These are phyloP conservation scores for Pseudogymnoascus sp. DNA, from an alignment of 2,329 filamentous ascomycete species.

Conservation along the genomic window DNA sequence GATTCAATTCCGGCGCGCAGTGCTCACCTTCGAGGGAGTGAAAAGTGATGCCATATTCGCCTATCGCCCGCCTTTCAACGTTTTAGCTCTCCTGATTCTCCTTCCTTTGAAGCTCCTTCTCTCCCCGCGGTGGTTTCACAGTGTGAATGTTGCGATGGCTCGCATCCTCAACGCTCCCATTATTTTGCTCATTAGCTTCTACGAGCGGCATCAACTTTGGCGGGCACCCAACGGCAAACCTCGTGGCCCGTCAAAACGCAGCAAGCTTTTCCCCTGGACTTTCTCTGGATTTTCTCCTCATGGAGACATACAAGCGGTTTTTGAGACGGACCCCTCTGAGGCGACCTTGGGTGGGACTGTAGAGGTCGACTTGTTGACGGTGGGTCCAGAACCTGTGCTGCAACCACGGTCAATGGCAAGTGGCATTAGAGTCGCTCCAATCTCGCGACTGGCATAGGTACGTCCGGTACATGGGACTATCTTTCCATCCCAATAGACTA, in stretches of 20 bases:
- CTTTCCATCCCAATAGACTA: neutral
- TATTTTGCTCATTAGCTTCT: constrained; percentile 59
- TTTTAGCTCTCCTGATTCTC: constrained; percentile 65
- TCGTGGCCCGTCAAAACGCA: constrained; percentile 15
- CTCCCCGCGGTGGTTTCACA: constrained; percentile 80
- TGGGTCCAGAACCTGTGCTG: neutral
- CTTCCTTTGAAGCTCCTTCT: constrained; percentile 72
- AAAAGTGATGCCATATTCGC: constrained; percentile 78
- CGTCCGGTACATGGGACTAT: neutral
- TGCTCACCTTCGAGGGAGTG: constrained; percentile 76
- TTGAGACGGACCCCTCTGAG: constrained; percentile 24
- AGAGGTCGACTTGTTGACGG: constrained; percentile 13
- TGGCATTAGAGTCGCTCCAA: neutral
- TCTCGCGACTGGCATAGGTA: neutral
- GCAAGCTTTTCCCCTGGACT: constrained; percentile 20
- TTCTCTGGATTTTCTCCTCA: constrained; percentile 25
- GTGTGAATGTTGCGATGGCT: constrained; percentile 73
- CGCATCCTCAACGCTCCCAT: constrained; percentile 68
- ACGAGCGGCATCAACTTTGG: constrained; percentile 66
- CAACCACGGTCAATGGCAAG: neutral
- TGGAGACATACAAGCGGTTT: constrained; percentile 27
- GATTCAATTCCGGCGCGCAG: constrained; percentile 72
- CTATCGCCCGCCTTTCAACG: constrained; percentile 76
- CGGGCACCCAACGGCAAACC: constrained; percentile 10
- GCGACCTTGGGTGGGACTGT: constrained; percentile 20